Evolutionary conservation across 331 rosid genomes (phyloP), one percentile per base, ranked within the genome.

Genomic region (Acacia concinna): DNA sequence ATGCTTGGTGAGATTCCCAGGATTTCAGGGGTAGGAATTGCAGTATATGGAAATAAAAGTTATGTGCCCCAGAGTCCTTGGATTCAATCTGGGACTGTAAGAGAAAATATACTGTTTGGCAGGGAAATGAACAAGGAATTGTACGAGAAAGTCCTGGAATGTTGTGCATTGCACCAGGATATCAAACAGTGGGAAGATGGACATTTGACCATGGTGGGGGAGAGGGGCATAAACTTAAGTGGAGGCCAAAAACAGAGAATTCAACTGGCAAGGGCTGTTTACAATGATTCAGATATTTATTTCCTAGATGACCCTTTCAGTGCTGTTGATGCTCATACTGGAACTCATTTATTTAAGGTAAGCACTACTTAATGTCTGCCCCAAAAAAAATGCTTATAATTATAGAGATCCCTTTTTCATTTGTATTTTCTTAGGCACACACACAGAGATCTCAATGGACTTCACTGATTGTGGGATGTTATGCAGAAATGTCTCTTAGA

Each of bases 221-320:
- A 94, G 84, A 89, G 97, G 81, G 98, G 98, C 68, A 75, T 91
- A 79, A 94, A 94, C 89, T 85, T 94, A 78, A 94, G 98, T 72
- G 98, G 98, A 37, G 98, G 98, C 31, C 93, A 95, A 73, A 95
- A 95, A 78, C 98, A 95, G 81, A 82, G 97, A 77, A 82, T 95
- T 86, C 98, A 95, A 83, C 85, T 95, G 47, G 98, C 97, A 30
- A 86, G 98, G 68, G 98, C 98, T 41, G 87, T 91, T 59, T 95
- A 92, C 74, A 88, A 87, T 84, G 91, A 90, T 85, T 87, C 97
- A 0, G 98, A 92, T 84, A 85, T 95, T 78, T 95, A 90, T 76
- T 91, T 95, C 83, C 83, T 95, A 17, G 98, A 95, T 23, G 98
- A 95, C 41, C 98, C 98, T 85, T 91, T 95, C 74, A 94, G 98